phyloP scores from a whole-genome alignment of 129 eudicot species.

The Pulicaria dysenterica region DNA sequence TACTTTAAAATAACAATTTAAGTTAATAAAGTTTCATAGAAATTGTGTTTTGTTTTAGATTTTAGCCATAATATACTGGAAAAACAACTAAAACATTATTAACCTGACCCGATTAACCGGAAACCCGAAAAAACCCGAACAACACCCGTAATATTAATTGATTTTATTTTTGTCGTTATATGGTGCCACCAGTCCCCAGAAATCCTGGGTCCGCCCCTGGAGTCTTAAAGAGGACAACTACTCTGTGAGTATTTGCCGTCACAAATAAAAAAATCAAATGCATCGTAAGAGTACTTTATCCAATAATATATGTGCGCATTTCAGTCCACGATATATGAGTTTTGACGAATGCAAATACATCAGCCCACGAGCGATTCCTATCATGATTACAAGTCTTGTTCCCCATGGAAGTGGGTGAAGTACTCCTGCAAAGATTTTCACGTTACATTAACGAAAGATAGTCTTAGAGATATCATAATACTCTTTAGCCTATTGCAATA shows the following conservation, averaged over 20 bases:
- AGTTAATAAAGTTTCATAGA: too few relatives aligned
- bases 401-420: slow-evolving; percentile 34
- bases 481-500: background rate
- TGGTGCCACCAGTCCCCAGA: too few relatives aligned
- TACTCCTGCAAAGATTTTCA: slow-evolving; percentile 14
- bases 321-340: background rate
- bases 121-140: too few relatives aligned
- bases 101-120: too few relatives aligned
- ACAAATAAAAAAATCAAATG: background rate
- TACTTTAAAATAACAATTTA: too few relatives aligned
- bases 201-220: too few relatives aligned
- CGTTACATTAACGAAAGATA: background rate
- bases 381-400: slow-evolving; percentile 20
- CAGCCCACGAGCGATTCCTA: slow-evolving; percentile 32
- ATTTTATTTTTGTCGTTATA: too few relatives aligned
- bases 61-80: too few relatives aligned
- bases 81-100: too few relatives aligned
- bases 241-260: background rate
- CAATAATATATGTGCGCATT: background rate
- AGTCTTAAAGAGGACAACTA: background rate
- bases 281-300: slow-evolving; percentile 20
- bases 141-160: too few relatives aligned
- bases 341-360: slow-evolving; percentile 23
- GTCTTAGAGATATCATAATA: background rate
- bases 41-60: too few relatives aligned